These are phyloP conservation scores for Daldinia bambusicola DNA, from an alignment of 495 filamentous ascomycete genomes.

Conservation along the genomic window DNA sequence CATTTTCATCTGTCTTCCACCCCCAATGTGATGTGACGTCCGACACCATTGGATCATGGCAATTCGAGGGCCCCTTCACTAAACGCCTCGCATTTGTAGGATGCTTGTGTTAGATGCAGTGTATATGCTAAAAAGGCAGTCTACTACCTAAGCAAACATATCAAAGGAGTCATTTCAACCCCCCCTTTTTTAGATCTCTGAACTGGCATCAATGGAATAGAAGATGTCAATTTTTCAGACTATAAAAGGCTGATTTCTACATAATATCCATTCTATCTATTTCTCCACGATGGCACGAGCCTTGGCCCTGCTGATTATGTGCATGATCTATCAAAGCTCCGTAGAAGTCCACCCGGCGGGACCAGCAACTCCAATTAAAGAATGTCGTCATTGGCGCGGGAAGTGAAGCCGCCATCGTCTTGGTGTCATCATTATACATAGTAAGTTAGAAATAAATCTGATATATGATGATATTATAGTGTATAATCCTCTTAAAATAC, in stretches of 20 bases:
- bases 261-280: neutral
- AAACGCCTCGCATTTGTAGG: conserved; percentile 9
- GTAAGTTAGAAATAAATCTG: too few relatives aligned
- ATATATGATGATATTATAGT: too few relatives aligned
- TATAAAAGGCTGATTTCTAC: too few relatives aligned
- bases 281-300: conserved; percentile 3
- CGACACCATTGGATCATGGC: conserved; percentile 31
- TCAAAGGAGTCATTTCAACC: neutral
- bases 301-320: neutral
- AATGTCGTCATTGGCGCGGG: neutral
- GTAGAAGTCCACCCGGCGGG: neutral
- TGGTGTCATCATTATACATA: neutral
- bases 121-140: neutral
- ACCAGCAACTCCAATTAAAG: neutral
- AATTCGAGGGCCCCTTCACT: conserved; percentile 11
- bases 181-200: neutral
- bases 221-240: neutral
- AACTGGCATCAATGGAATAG: neutral
- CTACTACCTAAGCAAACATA: neutral
- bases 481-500: too few relatives aligned
- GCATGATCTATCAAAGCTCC: neutral
- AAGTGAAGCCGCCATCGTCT: neutral
- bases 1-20: neutral
- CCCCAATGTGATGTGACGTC: conserved; percentile 29
- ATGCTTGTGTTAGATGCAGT: neutral